Evolutionary conservation across 1,284 basidiomycete species (phyloP).

Genomic region (Rhodofomes roseus): DNA sequence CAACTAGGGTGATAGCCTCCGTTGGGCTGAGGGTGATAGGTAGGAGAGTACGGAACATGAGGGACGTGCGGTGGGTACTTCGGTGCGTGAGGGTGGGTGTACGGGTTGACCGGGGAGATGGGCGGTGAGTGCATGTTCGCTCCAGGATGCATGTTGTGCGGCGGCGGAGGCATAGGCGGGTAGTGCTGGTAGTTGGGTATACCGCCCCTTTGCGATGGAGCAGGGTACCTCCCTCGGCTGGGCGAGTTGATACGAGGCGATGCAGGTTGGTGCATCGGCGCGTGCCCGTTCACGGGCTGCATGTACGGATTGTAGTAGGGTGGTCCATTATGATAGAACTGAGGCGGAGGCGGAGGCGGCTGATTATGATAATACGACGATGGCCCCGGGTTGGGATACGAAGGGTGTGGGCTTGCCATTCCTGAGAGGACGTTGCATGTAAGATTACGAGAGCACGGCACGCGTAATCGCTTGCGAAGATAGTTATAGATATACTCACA

Average conservation of each 20-base stretch:
- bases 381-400: slow-evolving; percentile 31
- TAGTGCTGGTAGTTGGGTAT: slow-evolving; percentile 23
- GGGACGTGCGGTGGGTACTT: slow-evolving; percentile 26
- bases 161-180: slow-evolving; percentile 18
- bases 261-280: slow-evolving; percentile 24
- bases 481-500: not conserved
- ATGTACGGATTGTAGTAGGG: slow-evolving; percentile 30
- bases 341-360: slow-evolving; percentile 23
- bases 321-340: slow-evolving; percentile 20
- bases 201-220: slow-evolving; percentile 24
- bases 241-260: slow-evolving; percentile 24
- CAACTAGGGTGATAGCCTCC: slow-evolving; percentile 25
- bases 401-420: slow-evolving; percentile 33
- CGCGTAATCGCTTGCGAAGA: slow-evolving; percentile 6
- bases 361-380: slow-evolving; percentile 27
- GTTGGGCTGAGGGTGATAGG: slow-evolving; percentile 26
- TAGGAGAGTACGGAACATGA: slow-evolving; percentile 27
- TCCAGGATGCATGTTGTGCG: slow-evolving; percentile 22
- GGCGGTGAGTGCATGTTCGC: slow-evolving; percentile 21
- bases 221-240: slow-evolving; percentile 24
- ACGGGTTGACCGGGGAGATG: slow-evolving; percentile 24
- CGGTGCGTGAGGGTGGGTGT: slow-evolving; percentile 21
- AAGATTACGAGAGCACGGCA: slow-evolving; percentile 1
- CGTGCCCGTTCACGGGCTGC: slow-evolving; percentile 27
- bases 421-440: not conserved